Evolutionary conservation across 768 basidiomycete genomes (phyloP), one percentile per base, ranked within the genome.

Genomic region (Rhodosporidiobolus sp.): DNA sequence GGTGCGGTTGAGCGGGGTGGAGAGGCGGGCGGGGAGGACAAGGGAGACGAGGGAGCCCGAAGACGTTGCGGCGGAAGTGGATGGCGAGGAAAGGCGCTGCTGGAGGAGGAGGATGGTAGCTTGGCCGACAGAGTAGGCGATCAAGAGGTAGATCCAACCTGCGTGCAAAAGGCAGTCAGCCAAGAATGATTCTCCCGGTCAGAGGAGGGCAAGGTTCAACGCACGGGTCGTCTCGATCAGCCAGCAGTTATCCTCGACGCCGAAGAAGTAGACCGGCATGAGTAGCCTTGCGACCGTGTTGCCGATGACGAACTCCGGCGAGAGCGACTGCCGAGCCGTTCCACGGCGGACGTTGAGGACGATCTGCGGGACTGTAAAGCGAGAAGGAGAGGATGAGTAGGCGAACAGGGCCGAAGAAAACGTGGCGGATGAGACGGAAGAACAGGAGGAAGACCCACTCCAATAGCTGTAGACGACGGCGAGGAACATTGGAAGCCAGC

Each of bases 221-320:
- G 38, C 34, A 77, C 77, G 60, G 24, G 63, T 72, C 5, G 73
- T 58, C 10, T 78, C 76, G 43, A 65, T 68, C 48, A 67, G 69
- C 30, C 77, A 55, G n/a, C 78, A 62, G 60, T 79, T 79, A 7
- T 57, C 67, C n/a, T 71, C 71, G 32, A 63, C 75, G 1, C 45
- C 77, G 63, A 67, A 78, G 45, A 79, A 69, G 72, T 79, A 79
- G 22, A 78, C 24, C 7, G 79, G 79, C 8, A 77, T 60, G 50
- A 75, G 52, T 7, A 79, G 61, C 22, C 79, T 69, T 17, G 70
- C 68, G 34, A 69, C 16, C n/a, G 77, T 77, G 12, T 69, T 75
- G 0, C 70, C 74, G 32, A 79, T 6, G 52, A 79, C 70, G 49
- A 70, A 79, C 65, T 78, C 70, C 53, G 52, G 63, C n/a, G 67